Percentiles rank a stretch among this genome's conserved stretches.
phyloP scores from a whole-genome alignment of 306 rosid genomes.

The Arachis stenosperma region DNA sequence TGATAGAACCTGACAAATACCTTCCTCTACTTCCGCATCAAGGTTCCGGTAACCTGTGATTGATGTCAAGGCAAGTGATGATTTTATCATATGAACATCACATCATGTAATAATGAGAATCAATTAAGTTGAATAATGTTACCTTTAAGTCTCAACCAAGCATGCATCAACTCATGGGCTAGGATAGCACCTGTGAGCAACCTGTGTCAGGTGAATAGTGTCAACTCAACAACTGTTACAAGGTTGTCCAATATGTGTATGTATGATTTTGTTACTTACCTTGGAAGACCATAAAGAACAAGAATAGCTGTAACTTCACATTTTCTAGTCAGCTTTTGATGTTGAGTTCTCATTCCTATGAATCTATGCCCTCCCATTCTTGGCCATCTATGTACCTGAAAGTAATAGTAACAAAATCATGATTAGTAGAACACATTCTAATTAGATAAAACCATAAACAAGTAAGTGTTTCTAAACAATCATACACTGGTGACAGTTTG shows the following conservation, averaged over 20 bases:
- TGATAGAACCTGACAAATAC: conserved; percentile 93
- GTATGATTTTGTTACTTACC: conserved; percentile 36
- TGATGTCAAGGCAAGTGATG: conserved; percentile 6
- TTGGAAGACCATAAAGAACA: conserved; percentile 96
- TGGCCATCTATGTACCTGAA: conserved; percentile 49
- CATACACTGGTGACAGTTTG: conserved; percentile 87
- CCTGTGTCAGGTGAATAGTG: conserved; percentile 46
- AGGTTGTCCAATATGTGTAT: neutral
- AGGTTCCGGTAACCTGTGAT: conserved; percentile 84
- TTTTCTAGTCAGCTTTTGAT: conserved; percentile 68
- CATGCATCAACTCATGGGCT: conserved; percentile 98
- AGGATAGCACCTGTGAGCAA: conserved; percentile 98
- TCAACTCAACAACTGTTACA: conserved; percentile 27
- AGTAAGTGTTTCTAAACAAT: neutral
- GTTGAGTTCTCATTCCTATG: conserved; percentile 65
- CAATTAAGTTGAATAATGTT: neutral
- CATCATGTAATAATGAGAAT: neutral
- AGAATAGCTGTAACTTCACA: conserved; percentile 98
- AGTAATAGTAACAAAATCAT: neutral
- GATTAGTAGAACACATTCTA: conserved; percentile 19
- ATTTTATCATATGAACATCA: neutral
- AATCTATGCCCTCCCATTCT: conserved; percentile 45
- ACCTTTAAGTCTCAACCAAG: conserved; percentile 97
- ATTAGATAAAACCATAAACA: conserved; percentile 9
- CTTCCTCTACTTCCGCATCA: conserved; percentile 84